Evolutionary conservation across 176 grass and related monocot genomes (phyloP), one percentile per base, ranked within the genome.

Genomic region (Elymus sibiricus): DNA sequence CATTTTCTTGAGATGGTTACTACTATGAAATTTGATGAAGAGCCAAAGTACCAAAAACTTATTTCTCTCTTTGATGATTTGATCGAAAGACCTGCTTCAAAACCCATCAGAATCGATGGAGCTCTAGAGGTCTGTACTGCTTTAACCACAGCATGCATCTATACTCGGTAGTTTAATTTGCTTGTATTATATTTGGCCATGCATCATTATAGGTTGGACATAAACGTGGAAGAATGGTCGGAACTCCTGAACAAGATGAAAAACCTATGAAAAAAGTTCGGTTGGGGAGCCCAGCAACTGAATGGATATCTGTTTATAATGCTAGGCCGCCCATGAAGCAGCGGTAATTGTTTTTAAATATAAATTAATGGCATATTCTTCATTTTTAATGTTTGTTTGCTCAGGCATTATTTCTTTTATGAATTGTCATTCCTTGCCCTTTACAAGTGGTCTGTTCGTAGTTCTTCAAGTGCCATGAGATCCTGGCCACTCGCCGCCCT

Each of bases 251-350:
- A 67, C 88, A 90, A 24, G 88, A 86, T 28, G 88, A 94, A 53
- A 90, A 85, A 5, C 90, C 86, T 37, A 89, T 85, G 86, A 94
- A 94, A 75, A 94, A 92, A 80, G 68, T 94, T 60, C 81, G 94
- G 28, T 89, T 81, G 56, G 92, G 92, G 51, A 85, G 49, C 38
- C 88, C 90, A 77, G 92, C 88, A 40, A 79, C 81, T 77, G 92
- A 97, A 60, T 97, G 94, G 94, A 89, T 97, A 77, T 97, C 92
- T 38, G 90, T 94, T 80, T 97, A 97, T 84, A 92, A 89, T 89
- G 86, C 88, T 90, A 90, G 86, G 62, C 31, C 60, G 25, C 92
- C 90, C 42, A 94, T 87, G 86, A 97, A 94, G 69, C 94, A 97
- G 51, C 90, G 92, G 92, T 97, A 89, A 61, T 46, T 82, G 2